A percentile compares a stretch with the other conserved stretches of the same genome.
phyloP scores from a whole-genome alignment of 306 rosid species.

The Cicer cuneatum region DNA sequence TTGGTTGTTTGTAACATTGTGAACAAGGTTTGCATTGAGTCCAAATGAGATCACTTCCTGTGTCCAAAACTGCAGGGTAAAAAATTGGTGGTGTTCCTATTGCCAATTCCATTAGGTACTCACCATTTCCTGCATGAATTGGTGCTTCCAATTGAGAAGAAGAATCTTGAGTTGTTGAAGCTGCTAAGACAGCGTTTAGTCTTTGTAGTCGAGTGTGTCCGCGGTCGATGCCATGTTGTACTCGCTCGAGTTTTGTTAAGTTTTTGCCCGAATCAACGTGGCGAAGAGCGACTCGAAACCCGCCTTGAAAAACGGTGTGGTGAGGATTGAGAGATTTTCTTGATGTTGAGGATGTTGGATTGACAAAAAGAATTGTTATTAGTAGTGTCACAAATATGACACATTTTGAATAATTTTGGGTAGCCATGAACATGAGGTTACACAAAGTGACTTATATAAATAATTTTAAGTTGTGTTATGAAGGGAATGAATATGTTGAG shows the following conservation, averaged over 20 bases:
- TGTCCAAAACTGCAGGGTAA: constrained; percentile 77
- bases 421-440: constrained; percentile 45
- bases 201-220: constrained; percentile 60
- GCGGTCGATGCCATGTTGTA: constrained; percentile 63
- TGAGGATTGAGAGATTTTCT: constrained; percentile 39
- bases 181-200: constrained; percentile 58
- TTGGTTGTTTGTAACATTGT: constrained; percentile 68
- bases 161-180: constrained; percentile 28
- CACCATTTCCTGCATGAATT: constrained; percentile 68
- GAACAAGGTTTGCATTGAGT: constrained; percentile 86
- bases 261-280: constrained; percentile 75
- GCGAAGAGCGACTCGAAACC: constrained; percentile 59
- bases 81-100: constrained; percentile 72
- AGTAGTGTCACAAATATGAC: constrained; percentile 36
- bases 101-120: constrained; percentile 67
- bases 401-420: neutral
- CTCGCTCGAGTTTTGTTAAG: constrained; percentile 71
- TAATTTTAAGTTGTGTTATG: neutral
- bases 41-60: constrained; percentile 94
- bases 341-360: constrained; percentile 58
- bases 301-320: constrained; percentile 27
- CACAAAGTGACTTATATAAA: neutral
- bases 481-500: constrained; percentile 8
- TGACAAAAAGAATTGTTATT: constrained; percentile 33
- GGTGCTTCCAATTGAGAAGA: constrained; percentile 54